Base-by-base conservation (phyloP, 352 stramenopile genomes). In the Phytopythium ostracodes region DNA sequence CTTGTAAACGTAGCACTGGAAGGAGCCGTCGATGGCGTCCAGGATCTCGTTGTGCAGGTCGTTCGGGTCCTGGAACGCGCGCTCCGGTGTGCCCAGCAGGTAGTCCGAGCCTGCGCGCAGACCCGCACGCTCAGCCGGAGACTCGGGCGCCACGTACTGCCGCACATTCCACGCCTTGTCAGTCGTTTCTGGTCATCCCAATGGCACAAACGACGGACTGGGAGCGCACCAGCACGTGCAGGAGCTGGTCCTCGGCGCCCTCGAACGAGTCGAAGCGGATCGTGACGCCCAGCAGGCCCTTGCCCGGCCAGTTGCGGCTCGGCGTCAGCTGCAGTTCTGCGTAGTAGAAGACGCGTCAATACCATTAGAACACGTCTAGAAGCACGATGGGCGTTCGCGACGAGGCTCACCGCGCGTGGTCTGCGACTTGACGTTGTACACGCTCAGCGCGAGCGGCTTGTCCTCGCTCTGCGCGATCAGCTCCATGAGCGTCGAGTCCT, bases 1-100 rank as follows among this genome's bases (percentile, higher is more conserved):
- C 87, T 97, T 99, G 85, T 99, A 99, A 17, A 99, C 96, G 67
- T 99, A 99, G 57, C 98, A 93, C 76, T 99, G 96, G 61, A 99
- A 91, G 3, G 96, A 88, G 49, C 89, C 75, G 66, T 99, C 89
- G 7, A 98, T 60, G 58, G 98, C 76, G 46, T 94, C 72, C 60
- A 94, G 60, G 33, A 99, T 83, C 60, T 98, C 87, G 38, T 96
- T 84, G 35, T 92, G 81, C 44, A 99, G 74, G 58, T 96, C 89
- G 22, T 97, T 87, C 0, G 83, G 54, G 68, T 91, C 82, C 35
- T 75, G 73, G 65, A 98, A 98, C 15, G 89, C 87, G 27, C 80
- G 74, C 52, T 92, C 87, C 11, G 92, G 93, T 3, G 96, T 98
- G 9, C 97, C 97, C 18, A 99, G 63, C 27, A 99, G 71, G 82